Evolutionary conservation across 2,329 filamentous ascomycete species (phyloP).

Genomic region (Colletotrichum sp.): DNA sequence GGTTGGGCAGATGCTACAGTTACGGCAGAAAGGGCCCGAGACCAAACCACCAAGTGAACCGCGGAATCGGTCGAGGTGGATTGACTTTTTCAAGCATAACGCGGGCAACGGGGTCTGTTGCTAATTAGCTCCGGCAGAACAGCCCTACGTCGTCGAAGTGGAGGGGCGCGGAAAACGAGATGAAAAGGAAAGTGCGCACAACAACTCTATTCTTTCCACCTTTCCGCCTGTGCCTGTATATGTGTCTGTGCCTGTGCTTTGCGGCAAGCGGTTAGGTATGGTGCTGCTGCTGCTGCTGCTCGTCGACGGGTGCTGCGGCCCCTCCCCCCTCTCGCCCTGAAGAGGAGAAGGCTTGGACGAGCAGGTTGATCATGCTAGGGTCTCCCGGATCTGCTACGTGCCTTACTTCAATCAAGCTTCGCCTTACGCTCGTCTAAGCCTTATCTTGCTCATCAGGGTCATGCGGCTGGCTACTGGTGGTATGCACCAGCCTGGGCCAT

Average conservation of each 20-base stretch:
- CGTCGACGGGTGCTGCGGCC: neutral
- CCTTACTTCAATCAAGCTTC: neutral
- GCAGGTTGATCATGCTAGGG: neutral
- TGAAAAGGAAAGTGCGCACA: neutral
- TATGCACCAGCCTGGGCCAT: neutral
- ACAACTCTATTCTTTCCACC: neutral
- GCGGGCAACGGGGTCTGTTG: neutral
- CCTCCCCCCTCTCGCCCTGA: neutral
- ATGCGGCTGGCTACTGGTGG: neutral
- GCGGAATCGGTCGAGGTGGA: neutral
- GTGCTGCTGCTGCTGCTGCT: neutral
- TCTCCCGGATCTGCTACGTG: neutral
- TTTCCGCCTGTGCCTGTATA: neutral
- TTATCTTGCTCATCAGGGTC: neutral
- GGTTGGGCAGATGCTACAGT: neutral
- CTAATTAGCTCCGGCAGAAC: neutral
- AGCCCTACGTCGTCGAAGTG: neutral
- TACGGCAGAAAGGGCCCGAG: neutral
- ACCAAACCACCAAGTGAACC: neutral
- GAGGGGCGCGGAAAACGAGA: neutral
- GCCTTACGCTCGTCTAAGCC: conserved; percentile 1
- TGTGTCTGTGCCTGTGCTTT: neutral
- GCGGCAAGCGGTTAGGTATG: neutral
- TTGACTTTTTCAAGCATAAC: neutral
- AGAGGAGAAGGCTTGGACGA: neutral